Evolutionary conservation across 2,329 filamentous ascomycete genomes (phyloP), one percentile per base, ranked within the genome.

Genomic region (Juglanconis juglandina): DNA sequence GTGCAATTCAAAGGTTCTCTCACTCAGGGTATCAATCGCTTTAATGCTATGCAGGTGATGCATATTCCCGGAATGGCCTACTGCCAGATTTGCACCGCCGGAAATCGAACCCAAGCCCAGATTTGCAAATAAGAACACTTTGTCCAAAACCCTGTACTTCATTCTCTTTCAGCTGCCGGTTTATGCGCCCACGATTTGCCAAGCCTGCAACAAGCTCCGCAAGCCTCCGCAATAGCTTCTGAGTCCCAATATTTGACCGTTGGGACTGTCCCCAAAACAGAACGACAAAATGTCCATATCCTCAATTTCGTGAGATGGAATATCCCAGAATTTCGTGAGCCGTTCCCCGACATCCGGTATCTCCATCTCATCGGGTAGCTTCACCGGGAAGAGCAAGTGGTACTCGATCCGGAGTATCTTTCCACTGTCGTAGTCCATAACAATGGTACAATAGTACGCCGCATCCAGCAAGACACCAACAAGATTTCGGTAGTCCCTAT

Each of bases 321-420:
- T 52, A 14, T 63, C 50, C 58, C 58, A 63, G 37, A 63, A 63
- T 17, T 24, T 55, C 14, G 41, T 35, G 11, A 63, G 58, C 4
- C 54, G 50, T 33, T 56, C 54, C 4, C 58, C 54, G 11, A 63
- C 30, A 9, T 37, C 42, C n/a, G 61, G 61, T 42, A 63, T 63
- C 9, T 42, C 24, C 61, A 63, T 58, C 33, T 58, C 61, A n/a
- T 55, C 49, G 24, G 61, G 61, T 24, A 63, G 50, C 53, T 58
- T 60, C 50, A 63, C 39, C 30, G 61, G 61, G 54, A 63, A 63
- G n/a, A 63, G 48, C n/a, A 63, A 51, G 46, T 63, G 61, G 30
- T 60, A 56, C 61, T 63, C 61, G 46, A 63, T 56, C 46, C 48
- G 44, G 53, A 33, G 32, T 17, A 58, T 39, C n/a, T 44, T 60